These are phyloP conservation scores for Cornus florida DNA, from an alignment of 148 eudicot species.

Conservation along the genomic window DNA sequence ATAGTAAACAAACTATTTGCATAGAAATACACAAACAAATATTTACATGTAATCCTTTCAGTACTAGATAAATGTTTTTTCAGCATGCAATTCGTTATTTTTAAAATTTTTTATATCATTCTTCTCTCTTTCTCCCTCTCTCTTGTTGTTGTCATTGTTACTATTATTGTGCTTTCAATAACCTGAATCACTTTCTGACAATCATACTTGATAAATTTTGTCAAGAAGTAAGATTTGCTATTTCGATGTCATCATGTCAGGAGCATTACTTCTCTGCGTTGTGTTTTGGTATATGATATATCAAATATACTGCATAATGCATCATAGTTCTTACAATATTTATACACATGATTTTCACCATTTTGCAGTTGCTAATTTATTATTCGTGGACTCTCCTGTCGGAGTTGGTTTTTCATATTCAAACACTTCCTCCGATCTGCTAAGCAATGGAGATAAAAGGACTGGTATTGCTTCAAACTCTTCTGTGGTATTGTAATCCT, in stretches of 20 bases:
- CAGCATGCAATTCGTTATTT: not conserved
- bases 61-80: not conserved
- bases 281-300: constrained; percentile 9
- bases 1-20: not conserved
- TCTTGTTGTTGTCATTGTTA: not conserved
- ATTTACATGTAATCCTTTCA: not conserved
- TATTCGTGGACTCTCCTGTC: constrained; percentile 88
- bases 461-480: constrained; percentile 49
- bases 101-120: not conserved
- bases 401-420: constrained; percentile 97
- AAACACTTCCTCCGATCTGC: constrained; percentile 73
- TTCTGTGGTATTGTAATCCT: not conserved
- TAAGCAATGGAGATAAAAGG: constrained; percentile 78
- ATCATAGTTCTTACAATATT: not conserved
- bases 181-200: not conserved
- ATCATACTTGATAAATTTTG: not conserved
- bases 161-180: not conserved
- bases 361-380: constrained; percentile 80
- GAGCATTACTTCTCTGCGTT: not conserved
- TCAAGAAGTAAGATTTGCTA: not conserved
- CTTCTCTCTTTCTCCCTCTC: not conserved
- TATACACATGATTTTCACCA: not conserved
- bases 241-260: not conserved
- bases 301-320: not conserved
- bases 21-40: not conserved